phyloP scores from a whole-genome alignment of 306 rosid species.

The Trifolium repens region DNA sequence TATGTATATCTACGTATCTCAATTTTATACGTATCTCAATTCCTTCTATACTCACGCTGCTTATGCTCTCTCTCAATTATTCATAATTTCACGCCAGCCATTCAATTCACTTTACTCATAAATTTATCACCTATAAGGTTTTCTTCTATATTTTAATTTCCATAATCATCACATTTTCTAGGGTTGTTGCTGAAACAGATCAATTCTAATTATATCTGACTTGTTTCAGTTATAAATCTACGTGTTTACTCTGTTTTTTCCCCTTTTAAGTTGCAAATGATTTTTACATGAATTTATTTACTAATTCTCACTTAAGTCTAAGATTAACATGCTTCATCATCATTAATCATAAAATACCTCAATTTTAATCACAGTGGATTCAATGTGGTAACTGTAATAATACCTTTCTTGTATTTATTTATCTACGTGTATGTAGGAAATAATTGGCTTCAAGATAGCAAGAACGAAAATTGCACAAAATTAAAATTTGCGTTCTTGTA shows the following conservation, averaged over 20 bases:
- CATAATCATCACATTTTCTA: background rate
- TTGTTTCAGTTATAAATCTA: background rate
- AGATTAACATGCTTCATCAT: background rate
- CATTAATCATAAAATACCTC: slow-evolving; percentile 5
- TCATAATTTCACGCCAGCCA: background rate
- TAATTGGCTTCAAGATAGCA: background rate
- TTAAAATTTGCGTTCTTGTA: too few relatives aligned
- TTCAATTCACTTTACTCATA: slow-evolving; percentile 7
- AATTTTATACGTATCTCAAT: background rate
- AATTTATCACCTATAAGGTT: background rate
- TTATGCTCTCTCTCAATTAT: background rate
- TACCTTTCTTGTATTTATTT: background rate
- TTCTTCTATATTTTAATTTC: slow-evolving; percentile 16
- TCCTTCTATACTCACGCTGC: background rate
- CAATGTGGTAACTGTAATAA: background rate
- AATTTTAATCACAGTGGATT: slow-evolving; percentile 1
- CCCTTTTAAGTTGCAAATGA: too few relatives aligned
- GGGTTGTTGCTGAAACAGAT: slow-evolving; percentile 7
- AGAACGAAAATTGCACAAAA: too few relatives aligned
- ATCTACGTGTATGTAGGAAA: background rate
- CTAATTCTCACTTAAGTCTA: background rate
- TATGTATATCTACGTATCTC: slow-evolving; percentile 18
- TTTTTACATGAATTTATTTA: background rate
- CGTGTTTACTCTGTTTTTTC: too few relatives aligned
- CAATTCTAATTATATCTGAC: background rate